phyloP scores from a whole-genome alignment of 139 green algal genomes.

The Chlamydomonas eustigma region DNA sequence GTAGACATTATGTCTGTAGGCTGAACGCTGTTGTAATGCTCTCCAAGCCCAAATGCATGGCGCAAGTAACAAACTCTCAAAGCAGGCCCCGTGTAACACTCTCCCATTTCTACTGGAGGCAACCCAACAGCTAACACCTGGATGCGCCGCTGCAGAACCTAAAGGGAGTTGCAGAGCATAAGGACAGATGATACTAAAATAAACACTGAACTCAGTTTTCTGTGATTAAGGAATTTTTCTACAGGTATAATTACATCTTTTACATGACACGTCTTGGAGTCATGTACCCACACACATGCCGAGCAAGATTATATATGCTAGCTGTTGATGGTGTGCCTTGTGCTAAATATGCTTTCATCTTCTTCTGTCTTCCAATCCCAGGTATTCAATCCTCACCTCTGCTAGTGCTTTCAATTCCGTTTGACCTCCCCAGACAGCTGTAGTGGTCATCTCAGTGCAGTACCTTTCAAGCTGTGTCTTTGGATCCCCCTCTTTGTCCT shows the following conservation, averaged over 20 bases:
- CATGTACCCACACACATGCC: neutral
- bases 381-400: no score
- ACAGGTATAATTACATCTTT: no score
- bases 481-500: constrained; percentile 28
- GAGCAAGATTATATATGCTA: no score
- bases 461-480: constrained; percentile 61
- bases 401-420: constrained; percentile 64
- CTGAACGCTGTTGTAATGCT: constrained; percentile 89
- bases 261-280: neutral
- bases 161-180: no score
- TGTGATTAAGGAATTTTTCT: no score
- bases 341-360: no score
- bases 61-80: constrained; percentile 76
- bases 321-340: no score
- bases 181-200: no score
- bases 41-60: constrained; percentile 88
- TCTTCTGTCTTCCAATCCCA: no score
- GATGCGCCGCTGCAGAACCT: constrained; percentile 66
- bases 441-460: constrained; percentile 67
- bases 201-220: no score
- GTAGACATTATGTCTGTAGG: no score
- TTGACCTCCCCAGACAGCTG: constrained; percentile 88
- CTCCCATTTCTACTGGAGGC: constrained; percentile 63
- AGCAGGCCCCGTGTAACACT: constrained; percentile 43
- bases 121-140: constrained; percentile 63